A percentile compares a stretch with the other conserved stretches of the same genome.
Evolutionary conservation across 1,284 basidiomycete species (phyloP).

Genomic region (Rugiboletus extremiorientalis): DNA sequence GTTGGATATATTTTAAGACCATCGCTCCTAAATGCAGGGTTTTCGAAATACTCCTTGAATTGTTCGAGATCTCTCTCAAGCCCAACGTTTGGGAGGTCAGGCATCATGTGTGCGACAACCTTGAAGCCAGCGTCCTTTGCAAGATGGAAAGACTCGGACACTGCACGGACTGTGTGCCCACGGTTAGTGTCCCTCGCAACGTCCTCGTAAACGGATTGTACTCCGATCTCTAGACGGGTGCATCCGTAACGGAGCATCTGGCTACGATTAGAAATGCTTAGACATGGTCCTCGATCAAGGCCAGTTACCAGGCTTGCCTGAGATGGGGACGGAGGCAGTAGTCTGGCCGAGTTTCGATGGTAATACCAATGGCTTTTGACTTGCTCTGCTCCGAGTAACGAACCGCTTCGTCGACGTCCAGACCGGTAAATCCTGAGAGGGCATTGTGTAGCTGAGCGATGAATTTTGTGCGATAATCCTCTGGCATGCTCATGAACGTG

Average conservation of each 20-base stretch:
- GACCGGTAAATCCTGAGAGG: slow-evolving; percentile 90
- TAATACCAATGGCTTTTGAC: slow-evolving; percentile 98
- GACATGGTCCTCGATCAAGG: neutral
- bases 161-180: slow-evolving; percentile 96
- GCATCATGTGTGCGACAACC: slow-evolving; percentile 99
- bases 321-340: slow-evolving; percentile 98
- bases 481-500: slow-evolving; percentile 99
- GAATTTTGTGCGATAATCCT: slow-evolving; percentile 93
- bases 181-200: slow-evolving; percentile 98
- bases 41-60: slow-evolving; percentile 99
- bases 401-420: slow-evolving; percentile 97
- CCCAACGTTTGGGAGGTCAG: slow-evolving; percentile 95
- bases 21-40: slow-evolving; percentile 95
- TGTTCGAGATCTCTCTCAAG: slow-evolving; percentile 97
- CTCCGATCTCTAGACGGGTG: slow-evolving; percentile 96
- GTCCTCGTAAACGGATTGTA: slow-evolving; percentile 99
- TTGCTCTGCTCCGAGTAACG: slow-evolving; percentile 94
- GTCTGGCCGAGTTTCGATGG: slow-evolving; percentile 98
- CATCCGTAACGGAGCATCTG: slow-evolving; percentile 99
- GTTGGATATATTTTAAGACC: slow-evolving; percentile 99
- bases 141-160: slow-evolving; percentile 96
- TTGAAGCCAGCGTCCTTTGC: slow-evolving; percentile 99
- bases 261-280: slow-evolving; percentile 40
- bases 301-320: slow-evolving; percentile 46
- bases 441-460: slow-evolving; percentile 98